Conservation (phyloP, 2,329 filamentous ascomycete genomes). For the Westerdykella ornata region DNA sequence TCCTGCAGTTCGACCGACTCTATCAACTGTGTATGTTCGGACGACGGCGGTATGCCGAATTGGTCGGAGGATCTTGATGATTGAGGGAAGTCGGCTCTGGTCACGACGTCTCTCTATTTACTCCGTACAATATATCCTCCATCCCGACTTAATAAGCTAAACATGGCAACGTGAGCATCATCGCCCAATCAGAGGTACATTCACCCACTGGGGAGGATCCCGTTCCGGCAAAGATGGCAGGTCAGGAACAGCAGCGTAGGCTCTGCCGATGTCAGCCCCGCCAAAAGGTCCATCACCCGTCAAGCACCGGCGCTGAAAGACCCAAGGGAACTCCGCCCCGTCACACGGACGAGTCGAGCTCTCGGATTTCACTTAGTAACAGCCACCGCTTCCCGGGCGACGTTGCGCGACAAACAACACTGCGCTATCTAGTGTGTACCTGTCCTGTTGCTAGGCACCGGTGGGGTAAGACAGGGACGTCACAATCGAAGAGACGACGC, state of each 20-base stretch:
- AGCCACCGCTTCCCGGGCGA: too few relatives aligned
- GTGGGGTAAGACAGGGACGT: slow-evolving; percentile 13
- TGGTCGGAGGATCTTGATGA: not conserved
- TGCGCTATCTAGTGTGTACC: slow-evolving; percentile 2
- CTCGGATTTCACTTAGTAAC: too few relatives aligned
- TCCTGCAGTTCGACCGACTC: not conserved
- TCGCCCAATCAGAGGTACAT: slow-evolving; percentile 5
- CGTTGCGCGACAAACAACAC: too few relatives aligned
- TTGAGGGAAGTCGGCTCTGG: slow-evolving; percentile 3
- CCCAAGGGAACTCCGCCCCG: not conserved
- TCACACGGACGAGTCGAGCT: not conserved
- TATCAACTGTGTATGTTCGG: not conserved
- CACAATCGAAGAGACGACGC: slow-evolving; percentile 8
- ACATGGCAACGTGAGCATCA: slow-evolving; percentile 7
- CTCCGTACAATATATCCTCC: not conserved
- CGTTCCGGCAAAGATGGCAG: not conserved
- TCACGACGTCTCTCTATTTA: not conserved
- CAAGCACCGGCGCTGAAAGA: slow-evolving; percentile 5
- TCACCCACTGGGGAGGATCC: not conserved
- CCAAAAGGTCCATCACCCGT: slow-evolving; percentile 12
- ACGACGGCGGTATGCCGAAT: not conserved
- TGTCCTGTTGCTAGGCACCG: slow-evolving; percentile 21
- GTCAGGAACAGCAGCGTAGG: slow-evolving; percentile 5
- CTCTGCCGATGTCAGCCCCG: slow-evolving; percentile 11
- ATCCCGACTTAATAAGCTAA: slow-evolving; percentile 8